Base-by-base conservation (phyloP, 148 eudicot species). In the Gaultheria prostrata region DNA sequence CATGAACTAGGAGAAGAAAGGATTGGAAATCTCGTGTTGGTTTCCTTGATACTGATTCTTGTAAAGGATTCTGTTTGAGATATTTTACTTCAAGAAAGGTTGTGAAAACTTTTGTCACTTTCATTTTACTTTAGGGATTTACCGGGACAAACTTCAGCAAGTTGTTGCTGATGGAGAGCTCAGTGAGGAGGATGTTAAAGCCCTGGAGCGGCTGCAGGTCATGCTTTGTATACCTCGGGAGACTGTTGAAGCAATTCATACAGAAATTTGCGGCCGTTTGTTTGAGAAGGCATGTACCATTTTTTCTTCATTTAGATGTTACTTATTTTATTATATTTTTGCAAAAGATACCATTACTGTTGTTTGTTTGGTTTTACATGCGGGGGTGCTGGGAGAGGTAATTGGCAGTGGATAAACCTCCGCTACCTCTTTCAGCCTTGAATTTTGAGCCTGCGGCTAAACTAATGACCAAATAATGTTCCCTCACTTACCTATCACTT, bases 121-220 rank as follows among this genome's bases (percentile, higher is more conserved):
- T 49, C 24, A 30, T 65, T 76, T n/a, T 77, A 71, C 86, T 24
- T 53, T 81, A 97, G 99, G 93, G 86, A 95, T 94, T 82, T 97
- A 97, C 89, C 88, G 94, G 84, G 93, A 94, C 82, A 97, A 97
- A 87, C 94, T 97, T 87, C 94, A 93, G 90, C 95, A 93, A 82
- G 88, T 87, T 86, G 89, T 97, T 83, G 89, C 89, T 89, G 92
- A 90, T 82, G 96, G 98, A 77, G 96, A 93, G 87, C 92, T 97
- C 83, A 91, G 87, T 87, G 97, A 94, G 79, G 95, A 94, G 35
- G 90, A 91, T 84, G 97, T 93, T 69, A 88, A 92, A 77, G 88
- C 94, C 57, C 84, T 97, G 86, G 88, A 93, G 75, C 92, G 94
- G 53, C 80, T 93, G 77, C 93, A 93, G 85, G 89, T 97, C 81